These are phyloP conservation scores for Crassisporium funariophilum DNA, from an alignment of 768 basidiomycete species.

Conservation along the genomic window DNA sequence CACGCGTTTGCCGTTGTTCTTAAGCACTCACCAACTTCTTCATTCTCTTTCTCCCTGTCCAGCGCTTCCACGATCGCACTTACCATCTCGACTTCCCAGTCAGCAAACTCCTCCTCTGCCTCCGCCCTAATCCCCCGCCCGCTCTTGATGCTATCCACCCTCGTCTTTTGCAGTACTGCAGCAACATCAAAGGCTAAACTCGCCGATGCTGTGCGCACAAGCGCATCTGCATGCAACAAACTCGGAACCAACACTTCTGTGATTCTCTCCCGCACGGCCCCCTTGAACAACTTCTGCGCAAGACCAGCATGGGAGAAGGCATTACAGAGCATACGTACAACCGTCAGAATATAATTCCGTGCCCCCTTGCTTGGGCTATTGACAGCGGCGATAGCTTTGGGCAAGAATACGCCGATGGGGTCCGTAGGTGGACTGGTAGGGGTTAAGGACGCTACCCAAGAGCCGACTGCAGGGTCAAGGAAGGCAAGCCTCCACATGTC, in stretches of 20 bases:
- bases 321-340: conserved; percentile 71
- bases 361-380: conserved; percentile 32
- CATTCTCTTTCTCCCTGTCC: conserved; percentile 65
- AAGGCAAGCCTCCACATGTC: conserved; percentile 84
- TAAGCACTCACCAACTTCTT: conserved; percentile 84
- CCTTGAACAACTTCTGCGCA: conserved; percentile 36
- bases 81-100: conserved; percentile 85
- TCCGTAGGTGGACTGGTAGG: conserved; percentile 29
- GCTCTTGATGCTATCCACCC: conserved; percentile 43
- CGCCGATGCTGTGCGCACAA: conserved; percentile 77
- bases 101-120: conserved; percentile 58
- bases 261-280: conserved; percentile 32
- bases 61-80: conserved; percentile 85
- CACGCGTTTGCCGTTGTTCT: too few species aligned
- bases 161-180: conserved; percentile 61
- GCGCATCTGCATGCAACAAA: conserved; percentile 66
- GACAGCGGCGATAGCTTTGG: conserved; percentile 40
- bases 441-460: conserved; percentile 45
- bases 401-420: conserved; percentile 48
- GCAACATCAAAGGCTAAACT: conserved; percentile 80
- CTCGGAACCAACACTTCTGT: conserved; percentile 64
- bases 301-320: conserved; percentile 57
- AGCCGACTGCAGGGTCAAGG: conserved; percentile 59
- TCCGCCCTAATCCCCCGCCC: conserved; percentile 31
- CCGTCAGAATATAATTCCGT: conserved; percentile 65